Percentiles rank a stretch among this genome's conserved stretches.
Conservation (phyloP, 2,329 filamentous ascomycete genomes). For the Dendrostoma leiphaemia region DNA sequence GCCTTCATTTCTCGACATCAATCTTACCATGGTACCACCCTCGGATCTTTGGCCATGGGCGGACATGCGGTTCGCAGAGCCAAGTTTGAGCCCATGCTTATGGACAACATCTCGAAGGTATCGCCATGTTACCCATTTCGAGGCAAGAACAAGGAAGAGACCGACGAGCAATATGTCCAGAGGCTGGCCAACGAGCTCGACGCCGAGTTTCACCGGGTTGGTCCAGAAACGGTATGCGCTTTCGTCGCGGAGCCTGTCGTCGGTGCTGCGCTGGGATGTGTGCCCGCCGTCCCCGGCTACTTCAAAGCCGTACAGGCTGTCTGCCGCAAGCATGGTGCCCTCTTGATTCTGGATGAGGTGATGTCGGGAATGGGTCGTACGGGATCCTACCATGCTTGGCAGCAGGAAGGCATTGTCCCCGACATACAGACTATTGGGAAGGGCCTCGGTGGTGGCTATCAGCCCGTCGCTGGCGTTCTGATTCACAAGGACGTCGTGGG, state of each 20-base stretch:
- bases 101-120: conserved; percentile 56
- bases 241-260: conserved; percentile 74
- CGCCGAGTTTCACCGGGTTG: conserved; percentile 61
- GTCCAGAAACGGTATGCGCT: conserved; percentile 64
- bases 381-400: conserved; percentile 62
- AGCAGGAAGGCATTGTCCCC: conserved; percentile 56
- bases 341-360: conserved; percentile 59
- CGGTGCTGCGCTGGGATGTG: conserved; percentile 59
- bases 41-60: conserved; percentile 64
- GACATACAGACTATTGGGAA: conserved; percentile 66
- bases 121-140: conserved; percentile 68
- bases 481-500: conserved; percentile 48
- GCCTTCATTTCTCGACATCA: conserved; percentile 65
- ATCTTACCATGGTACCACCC: conserved; percentile 71
- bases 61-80: conserved; percentile 60
- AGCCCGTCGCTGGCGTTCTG: conserved; percentile 58
- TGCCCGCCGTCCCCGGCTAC: conserved; percentile 51
- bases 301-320: conserved; percentile 50
- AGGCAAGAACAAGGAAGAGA: conserved; percentile 48
- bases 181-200: conserved; percentile 66
- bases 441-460: conserved; percentile 59
- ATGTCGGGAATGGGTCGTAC: conserved; percentile 68
- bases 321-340: conserved; percentile 53
- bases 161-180: conserved; percentile 56
- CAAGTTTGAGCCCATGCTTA: conserved; percentile 61